Evolutionary conservation across 2,329 filamentous ascomycete species (phyloP), one percentile per base, ranked within the genome.

Genomic region (Cercospora nicotianae): DNA sequence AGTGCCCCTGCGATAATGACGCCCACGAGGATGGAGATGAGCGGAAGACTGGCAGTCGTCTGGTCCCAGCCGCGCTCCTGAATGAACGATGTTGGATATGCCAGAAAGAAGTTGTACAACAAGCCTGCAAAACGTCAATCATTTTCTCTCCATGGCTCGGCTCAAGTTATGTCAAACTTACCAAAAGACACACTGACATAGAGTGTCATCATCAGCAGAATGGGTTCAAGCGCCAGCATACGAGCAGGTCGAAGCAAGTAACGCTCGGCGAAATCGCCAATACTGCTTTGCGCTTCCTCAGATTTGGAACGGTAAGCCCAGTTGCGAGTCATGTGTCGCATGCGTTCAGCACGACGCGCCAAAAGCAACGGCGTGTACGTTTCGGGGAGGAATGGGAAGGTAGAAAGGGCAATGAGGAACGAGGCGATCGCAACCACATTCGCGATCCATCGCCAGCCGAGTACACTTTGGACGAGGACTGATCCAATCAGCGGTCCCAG

Each of bases 1-100:
- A 75, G 10, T 7, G 86, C 83, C 1, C 81, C 81, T n/a, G 83
- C 89, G 6, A 84, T 51, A 1, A 90, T 66, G 86, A 91, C 91
- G 60, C 90, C 89, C 2, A 89, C 80, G 61, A 91, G 83, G 67
- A 92, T 85, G 8, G 89, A 90, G 55, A 94, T 75, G 78, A 97
- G 96, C 8, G 88, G 86, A 64, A 95, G 81, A 18, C 93, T 93
- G 13, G 87, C 83, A 78, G 95, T 90, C 83, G 90, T 94, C 4
- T 92, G 83, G 60, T 87, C 87, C 81, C 96, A 93, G 16, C 87
- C 88, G 77, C 96, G 90, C 39, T 90, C 88, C 30, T 84, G 85
- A 28, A 83, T 78, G 76, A 96, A 97, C 12, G 79, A 71, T 61
- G 70, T 75, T 3, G 75, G 76, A 48, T 72, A 78, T 0, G 75